Evolutionary conservation across 176 grass and related monocot genomes (phyloP).

Genomic region (Chloris gayana): DNA sequence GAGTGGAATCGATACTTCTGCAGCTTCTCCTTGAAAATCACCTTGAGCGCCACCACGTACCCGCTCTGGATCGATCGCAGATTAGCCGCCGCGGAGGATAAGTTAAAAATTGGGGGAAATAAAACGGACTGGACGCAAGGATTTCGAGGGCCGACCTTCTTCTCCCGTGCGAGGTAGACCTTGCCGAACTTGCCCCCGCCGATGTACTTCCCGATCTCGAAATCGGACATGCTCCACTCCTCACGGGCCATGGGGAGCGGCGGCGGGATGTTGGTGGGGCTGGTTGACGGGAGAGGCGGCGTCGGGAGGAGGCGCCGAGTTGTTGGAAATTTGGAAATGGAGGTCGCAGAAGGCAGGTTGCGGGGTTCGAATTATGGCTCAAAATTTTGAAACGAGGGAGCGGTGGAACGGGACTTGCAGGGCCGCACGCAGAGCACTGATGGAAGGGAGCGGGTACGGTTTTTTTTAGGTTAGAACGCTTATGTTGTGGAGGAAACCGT

Average conservation of each 20-base stretch:
- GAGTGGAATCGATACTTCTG: slow-evolving; percentile 31
- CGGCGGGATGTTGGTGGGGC: background rate
- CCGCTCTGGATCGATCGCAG: slow-evolving; percentile 59
- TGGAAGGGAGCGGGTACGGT: background rate
- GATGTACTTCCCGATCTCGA: slow-evolving; percentile 80
- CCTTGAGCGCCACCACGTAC: slow-evolving; percentile 83
- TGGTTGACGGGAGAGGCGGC: background rate
- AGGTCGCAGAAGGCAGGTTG: background rate
- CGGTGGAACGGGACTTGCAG: background rate
- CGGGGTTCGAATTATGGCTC: background rate
- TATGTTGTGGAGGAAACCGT: no score
- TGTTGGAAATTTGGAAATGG: background rate
- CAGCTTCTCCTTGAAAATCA: slow-evolving; percentile 85
- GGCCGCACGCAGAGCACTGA: background rate
- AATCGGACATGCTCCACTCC: slow-evolving; percentile 75
- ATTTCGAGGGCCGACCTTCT: slow-evolving; percentile 48
- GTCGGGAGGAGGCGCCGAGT: background rate
- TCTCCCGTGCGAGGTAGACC: slow-evolving; percentile 90
- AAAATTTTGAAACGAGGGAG: slow-evolving; percentile 23
- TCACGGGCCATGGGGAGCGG: slow-evolving; percentile 29
- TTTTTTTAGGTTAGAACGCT: no score
- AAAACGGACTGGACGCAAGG: background rate
- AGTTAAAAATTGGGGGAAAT: background rate
- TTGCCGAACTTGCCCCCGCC: slow-evolving; percentile 90
- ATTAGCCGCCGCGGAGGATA: background rate